Conservation (phyloP, 768 basidiomycete species). For the Xerocomellus intermedius region DNA sequence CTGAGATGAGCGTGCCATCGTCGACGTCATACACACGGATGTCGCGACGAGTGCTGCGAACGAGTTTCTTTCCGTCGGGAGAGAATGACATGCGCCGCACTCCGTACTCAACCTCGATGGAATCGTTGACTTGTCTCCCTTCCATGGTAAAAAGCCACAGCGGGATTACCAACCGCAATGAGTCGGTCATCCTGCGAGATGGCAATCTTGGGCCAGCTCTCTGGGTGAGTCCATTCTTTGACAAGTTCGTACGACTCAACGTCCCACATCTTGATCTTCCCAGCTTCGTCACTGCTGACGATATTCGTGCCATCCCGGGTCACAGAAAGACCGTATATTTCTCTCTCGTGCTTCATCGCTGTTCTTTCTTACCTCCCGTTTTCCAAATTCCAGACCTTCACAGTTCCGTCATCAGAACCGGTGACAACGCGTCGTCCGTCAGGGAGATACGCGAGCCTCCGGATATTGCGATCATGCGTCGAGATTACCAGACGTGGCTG, state of each 20-base stretch:
- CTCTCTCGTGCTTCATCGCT: not conserved
- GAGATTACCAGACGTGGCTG: not conserved
- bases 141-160: not conserved
- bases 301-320: not conserved
- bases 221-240: not conserved
- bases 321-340: not conserved
- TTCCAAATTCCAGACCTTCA: not conserved
- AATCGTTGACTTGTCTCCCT: not conserved
- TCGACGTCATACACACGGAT: not conserved
- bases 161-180: not conserved
- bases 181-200: not conserved
- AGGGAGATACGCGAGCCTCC: constrained; percentile 1
- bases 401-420: not conserved
- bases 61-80: not conserved
- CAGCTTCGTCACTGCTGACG: not conserved
- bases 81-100: not conserved
- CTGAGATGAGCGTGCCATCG: not conserved
- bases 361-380: not conserved
- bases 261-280: not conserved
- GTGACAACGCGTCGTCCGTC: not conserved
- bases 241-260: not conserved
- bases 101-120: not conserved
- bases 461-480: too few species aligned
- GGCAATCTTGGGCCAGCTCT: not conserved
- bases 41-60: not conserved